Percentiles rank a stretch among this genome's conserved stretches.
These are phyloP conservation scores for Cymbopogon flexuosus DNA, from an alignment of 202 grass and related monocot genomes.

Conservation along the genomic window DNA sequence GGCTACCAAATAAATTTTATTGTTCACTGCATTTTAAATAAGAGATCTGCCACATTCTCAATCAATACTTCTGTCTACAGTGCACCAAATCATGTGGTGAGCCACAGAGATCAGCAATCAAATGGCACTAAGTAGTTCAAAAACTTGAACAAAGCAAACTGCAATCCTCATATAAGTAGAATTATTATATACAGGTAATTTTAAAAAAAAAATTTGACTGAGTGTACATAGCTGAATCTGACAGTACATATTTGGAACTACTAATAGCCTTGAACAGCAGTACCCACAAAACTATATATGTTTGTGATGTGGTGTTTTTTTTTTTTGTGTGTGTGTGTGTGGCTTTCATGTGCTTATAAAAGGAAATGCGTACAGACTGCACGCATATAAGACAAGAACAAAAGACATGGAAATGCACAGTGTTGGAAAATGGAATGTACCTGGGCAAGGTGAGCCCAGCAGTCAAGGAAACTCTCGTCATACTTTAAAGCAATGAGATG, in stretches of 20 bases:
- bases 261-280: neutral
- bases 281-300: too few relatives aligned
- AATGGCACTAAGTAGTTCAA: neutral
- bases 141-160: neutral
- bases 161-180: neutral
- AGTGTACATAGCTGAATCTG: constrained; percentile 11
- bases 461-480: constrained; percentile 79
- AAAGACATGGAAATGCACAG: constrained; percentile 28
- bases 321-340: neutral
- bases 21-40: neutral
- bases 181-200: neutral
- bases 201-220: neutral
- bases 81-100: neutral
- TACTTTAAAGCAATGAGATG: constrained; percentile 79
- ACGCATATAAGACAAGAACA: neutral
- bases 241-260: neutral
- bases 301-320: neutral
- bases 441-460: constrained; percentile 95
- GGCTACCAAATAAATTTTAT: neutral
- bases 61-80: constrained; percentile 8
- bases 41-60: neutral
- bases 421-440: constrained; percentile 40
- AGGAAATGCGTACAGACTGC: neutral
- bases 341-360: neutral
- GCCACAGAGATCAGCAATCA: neutral